phyloP scores from a whole-genome alignment of 164 flowering plant species.

The Cinnamomum micranthum region DNA sequence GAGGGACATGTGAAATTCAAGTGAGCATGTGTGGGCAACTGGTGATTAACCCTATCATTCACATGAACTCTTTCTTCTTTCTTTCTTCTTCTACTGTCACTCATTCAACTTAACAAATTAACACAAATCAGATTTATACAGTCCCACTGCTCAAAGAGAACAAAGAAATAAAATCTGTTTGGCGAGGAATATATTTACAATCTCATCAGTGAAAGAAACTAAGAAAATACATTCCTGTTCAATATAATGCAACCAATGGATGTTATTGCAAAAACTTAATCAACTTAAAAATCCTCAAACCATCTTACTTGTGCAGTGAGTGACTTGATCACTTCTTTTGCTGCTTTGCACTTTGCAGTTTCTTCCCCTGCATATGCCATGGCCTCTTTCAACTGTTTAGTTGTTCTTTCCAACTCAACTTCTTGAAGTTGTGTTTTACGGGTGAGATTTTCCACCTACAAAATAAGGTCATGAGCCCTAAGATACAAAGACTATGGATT shows the following conservation, averaged over 20 bases:
- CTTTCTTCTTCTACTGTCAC: no score
- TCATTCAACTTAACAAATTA: no score
- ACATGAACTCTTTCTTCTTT: no score
- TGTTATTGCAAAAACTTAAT: not conserved
- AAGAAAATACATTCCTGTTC: not conserved
- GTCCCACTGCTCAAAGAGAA: no score
- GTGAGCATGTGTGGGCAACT: no score
- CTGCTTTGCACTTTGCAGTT: constrained; percentile 91
- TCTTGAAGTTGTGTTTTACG: constrained; percentile 87
- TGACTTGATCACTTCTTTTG: constrained; percentile 94
- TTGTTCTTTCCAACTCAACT: constrained; percentile 75
- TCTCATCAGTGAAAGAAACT: not conserved
- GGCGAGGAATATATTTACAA: no score
- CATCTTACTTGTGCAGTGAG: constrained; percentile 93
- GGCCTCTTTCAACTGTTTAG: constrained; percentile 88
- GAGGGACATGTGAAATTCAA: no score
- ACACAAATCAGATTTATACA: no score
- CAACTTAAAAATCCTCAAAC: not conserved
- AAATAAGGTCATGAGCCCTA: constrained; percentile 5
- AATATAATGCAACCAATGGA: not conserved
- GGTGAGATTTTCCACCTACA: constrained; percentile 84
- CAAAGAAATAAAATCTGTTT: no score
- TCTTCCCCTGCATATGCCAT: constrained; percentile 85
- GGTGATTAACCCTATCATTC: no score
- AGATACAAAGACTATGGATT: not conserved